Conservation (phyloP, 306 rosid genomes). For the Rosa chinensis region DNA sequence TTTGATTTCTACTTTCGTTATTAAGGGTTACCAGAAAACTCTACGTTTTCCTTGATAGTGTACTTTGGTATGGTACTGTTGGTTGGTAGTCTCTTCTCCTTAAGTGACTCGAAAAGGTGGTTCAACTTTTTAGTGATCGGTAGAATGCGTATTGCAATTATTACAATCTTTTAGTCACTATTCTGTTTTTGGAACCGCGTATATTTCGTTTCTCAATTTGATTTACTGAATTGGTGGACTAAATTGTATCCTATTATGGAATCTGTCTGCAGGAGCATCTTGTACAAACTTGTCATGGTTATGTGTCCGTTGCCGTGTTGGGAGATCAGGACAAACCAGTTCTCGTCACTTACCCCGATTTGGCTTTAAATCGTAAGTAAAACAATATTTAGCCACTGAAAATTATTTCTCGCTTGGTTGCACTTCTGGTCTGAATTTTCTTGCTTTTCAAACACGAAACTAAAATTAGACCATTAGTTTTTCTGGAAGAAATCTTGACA, state of each 20-base stretch:
- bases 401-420: not conserved
- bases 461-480: not conserved
- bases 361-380: constrained; percentile 85
- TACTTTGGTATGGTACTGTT: not conserved
- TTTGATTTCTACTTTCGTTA: constrained; percentile 16
- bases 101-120: not conserved
- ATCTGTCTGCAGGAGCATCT: constrained; percentile 70
- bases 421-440: constrained; percentile 2
- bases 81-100: not conserved
- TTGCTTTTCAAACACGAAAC: not conserved
- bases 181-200: not conserved
- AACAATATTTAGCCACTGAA: not conserved
- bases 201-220: constrained; percentile 15
- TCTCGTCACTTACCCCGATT: constrained; percentile 88
- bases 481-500: not conserved
- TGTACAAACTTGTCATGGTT: constrained; percentile 69
- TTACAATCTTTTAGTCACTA: not conserved
- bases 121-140: not conserved
- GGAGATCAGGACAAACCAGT: constrained; percentile 98
- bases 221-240: constrained; percentile 17
- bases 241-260: constrained; percentile 14
- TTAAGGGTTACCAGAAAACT: constrained; percentile 15
- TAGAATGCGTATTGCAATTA: constrained; percentile 5
- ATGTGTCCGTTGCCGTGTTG: constrained; percentile 69
- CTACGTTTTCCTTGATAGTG: not conserved